These are phyloP conservation scores for Pholiota microspora DNA, from an alignment of 768 basidiomycete species.

Conservation along the genomic window DNA sequence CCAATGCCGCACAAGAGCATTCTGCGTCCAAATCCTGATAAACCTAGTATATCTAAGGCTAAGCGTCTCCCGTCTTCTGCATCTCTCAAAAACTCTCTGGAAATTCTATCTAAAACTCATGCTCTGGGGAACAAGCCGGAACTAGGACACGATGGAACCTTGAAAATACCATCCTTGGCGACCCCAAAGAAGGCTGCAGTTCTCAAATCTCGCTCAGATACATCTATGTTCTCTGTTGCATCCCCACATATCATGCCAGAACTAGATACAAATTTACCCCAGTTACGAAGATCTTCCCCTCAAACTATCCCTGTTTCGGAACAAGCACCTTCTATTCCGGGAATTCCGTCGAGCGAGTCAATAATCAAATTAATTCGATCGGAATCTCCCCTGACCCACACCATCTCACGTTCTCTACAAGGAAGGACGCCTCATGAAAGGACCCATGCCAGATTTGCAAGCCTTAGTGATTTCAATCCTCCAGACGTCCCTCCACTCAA, in stretches of 20 bases:
- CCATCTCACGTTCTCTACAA: conserved; percentile 14
- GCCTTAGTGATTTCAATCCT: conserved; percentile 3
- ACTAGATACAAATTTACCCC: not conserved
- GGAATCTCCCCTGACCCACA: conserved; percentile 4
- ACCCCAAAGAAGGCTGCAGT: not conserved
- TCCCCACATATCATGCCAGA: not conserved
- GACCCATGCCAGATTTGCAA: conserved; percentile 9
- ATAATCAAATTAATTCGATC: conserved; percentile 3
- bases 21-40: conserved; percentile 11
- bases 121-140: not conserved
- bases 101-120: not conserved
- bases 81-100: conserved; percentile 6
- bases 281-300: not conserved
- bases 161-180: not conserved
- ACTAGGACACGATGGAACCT: not conserved
- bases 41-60: conserved; percentile 10
- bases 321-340: not conserved
- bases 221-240: not conserved
- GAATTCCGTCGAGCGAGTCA: not conserved
- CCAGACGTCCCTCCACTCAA: not conserved
- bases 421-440: conserved; percentile 2
- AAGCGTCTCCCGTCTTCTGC: conserved; percentile 4
- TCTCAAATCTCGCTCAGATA: not conserved
- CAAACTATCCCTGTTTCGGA: not conserved
- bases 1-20: conserved; percentile 10